phyloP scores from a whole-genome alignment of 495 filamentous ascomycete genomes.

The Hypoxylon intermedium region DNA sequence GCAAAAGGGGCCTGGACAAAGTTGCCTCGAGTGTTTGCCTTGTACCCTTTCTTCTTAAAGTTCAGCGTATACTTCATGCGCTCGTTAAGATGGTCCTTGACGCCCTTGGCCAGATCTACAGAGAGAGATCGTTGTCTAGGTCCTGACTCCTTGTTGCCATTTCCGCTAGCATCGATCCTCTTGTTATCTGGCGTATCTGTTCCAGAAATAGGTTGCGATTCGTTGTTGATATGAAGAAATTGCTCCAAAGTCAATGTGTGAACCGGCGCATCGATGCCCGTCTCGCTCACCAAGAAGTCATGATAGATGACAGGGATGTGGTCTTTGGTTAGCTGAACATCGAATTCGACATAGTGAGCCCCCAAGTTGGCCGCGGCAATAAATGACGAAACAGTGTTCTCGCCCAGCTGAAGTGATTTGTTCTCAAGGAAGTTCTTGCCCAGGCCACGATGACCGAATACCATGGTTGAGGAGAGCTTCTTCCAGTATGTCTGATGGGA shows the following conservation, averaged over 20 bases:
- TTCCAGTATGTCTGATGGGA: conserved; percentile 96
- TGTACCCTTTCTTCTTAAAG: conserved; percentile 88
- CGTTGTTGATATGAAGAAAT: conserved; percentile 84
- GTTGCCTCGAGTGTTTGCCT: conserved; percentile 90
- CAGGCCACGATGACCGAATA: conserved; percentile 92
- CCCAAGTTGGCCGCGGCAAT: conserved; percentile 94
- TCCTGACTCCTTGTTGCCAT: conserved; percentile 45
- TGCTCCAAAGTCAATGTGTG: conserved; percentile 94
- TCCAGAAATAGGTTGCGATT: conserved; percentile 34
- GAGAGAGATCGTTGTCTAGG: conserved; percentile 56
- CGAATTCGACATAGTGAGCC: conserved; percentile 89
- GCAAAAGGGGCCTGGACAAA: conserved; percentile 96
- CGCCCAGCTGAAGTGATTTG: conserved; percentile 88
- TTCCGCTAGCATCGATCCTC: conserved; percentile 38
- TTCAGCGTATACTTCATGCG: conserved; percentile 97
- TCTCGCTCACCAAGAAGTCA: conserved; percentile 98
- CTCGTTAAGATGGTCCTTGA: conserved; percentile 71
- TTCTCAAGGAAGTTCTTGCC: conserved; percentile 87
- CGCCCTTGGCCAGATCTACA: conserved; percentile 46
- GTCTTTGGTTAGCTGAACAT: conserved; percentile 98
- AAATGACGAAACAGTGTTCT: conserved; percentile 95
- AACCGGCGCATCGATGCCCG: conserved; percentile 95
- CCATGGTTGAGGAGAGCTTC: conserved; percentile 70
- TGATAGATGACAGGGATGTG: conserved; percentile 99
- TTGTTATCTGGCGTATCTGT: conserved; percentile 36